phyloP scores from a whole-genome alignment of 495 filamentous ascomycete genomes.

The Penicillium taxi region DNA sequence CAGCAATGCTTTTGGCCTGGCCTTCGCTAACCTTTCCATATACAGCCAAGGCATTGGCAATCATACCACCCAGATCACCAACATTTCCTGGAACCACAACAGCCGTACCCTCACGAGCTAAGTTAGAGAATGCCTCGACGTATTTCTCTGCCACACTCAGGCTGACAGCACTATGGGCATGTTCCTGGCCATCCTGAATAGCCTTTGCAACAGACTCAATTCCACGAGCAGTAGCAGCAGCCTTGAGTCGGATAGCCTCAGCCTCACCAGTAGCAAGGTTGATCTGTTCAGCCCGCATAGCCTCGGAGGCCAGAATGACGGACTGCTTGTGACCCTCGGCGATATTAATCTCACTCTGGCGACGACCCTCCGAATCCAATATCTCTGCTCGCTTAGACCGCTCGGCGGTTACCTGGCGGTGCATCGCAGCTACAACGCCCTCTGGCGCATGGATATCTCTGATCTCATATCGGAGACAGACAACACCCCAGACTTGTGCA shows the following conservation, averaged over 20 bases:
- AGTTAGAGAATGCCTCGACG: constrained; percentile 84
- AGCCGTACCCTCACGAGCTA: constrained; percentile 89
- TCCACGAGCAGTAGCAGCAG: constrained; percentile 76
- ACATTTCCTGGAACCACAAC: constrained; percentile 95
- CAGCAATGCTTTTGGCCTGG: constrained; percentile 64
- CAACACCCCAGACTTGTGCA: constrained; percentile 90
- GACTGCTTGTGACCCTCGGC: constrained; percentile 94
- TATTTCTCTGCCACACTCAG: constrained; percentile 94
- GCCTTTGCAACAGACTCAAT: constrained; percentile 75
- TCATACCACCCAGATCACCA: constrained; percentile 95
- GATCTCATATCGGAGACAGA: constrained; percentile 95
- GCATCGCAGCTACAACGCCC: constrained; percentile 91
- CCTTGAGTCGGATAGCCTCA: constrained; percentile 80
- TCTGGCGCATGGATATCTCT: constrained; percentile 95
- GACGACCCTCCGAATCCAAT: constrained; percentile 88
- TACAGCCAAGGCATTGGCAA: constrained; percentile 89
- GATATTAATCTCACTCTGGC: constrained; percentile 96
- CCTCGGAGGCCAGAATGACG: constrained; percentile 91
- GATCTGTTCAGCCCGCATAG: constrained; percentile 81
- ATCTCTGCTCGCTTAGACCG: constrained; percentile 96
- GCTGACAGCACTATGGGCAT: constrained; percentile 74
- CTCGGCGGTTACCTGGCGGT: constrained; percentile 94
- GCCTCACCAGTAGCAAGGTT: constrained; percentile 88
- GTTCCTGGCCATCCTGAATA: constrained; percentile 60
- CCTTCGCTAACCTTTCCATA: constrained; percentile 87